Base-by-base conservation (phyloP, 2,329 filamentous ascomycete genomes). In the Aureobasidium sp. region DNA sequence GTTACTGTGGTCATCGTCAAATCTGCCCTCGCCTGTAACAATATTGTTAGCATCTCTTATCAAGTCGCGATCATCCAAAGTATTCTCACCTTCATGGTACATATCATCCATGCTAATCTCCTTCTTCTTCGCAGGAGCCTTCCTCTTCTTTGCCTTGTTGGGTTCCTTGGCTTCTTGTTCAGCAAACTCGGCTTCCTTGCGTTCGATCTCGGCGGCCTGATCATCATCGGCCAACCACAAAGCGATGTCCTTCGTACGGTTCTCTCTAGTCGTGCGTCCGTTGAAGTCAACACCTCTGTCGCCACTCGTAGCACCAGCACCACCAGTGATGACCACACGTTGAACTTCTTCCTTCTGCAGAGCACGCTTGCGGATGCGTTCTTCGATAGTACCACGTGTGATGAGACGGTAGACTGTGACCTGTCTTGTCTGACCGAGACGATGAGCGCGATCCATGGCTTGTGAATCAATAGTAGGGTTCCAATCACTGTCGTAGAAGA, bases 401-500 rank as follows among this genome's bases (percentile, higher is more conserved):
- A 99, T 97, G 71, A 99, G 87, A 66, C 94, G 90, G 76, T 97
- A 99, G 11, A 99, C 94, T 0, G 92, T 97, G 62, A 99, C 94
- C 76, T 99, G 94, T 67, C 85, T 85, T 2, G 93, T 97, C 75
- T 99, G 93, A 54, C 94, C 94, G 39, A 99, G 84, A 83, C 94
- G 90, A 84, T 99, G 94, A 13, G 94, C 94, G 74, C 94, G 89
- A 75, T 99, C 94, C 94, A 97, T 97, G 75, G 94, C 94, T 75
- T 99, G 94, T 59, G 90, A 96, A 74, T 99, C 94, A 70, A 97
- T 97, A 3, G 94, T 97, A 0, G 94, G 94, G 74, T 99, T 99
- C 94, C 94, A 99, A 75, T 99, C 94, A 11, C 91, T 96, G 73
- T 99, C 94, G 81, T 99, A 99, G 79, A 99, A 99, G 76, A 99